A percentile compares a stretch with the other conserved stretches of the same genome.
phyloP scores from a whole-genome alignment of 2,329 filamentous ascomycete genomes.

The Talaromyces piceae region DNA sequence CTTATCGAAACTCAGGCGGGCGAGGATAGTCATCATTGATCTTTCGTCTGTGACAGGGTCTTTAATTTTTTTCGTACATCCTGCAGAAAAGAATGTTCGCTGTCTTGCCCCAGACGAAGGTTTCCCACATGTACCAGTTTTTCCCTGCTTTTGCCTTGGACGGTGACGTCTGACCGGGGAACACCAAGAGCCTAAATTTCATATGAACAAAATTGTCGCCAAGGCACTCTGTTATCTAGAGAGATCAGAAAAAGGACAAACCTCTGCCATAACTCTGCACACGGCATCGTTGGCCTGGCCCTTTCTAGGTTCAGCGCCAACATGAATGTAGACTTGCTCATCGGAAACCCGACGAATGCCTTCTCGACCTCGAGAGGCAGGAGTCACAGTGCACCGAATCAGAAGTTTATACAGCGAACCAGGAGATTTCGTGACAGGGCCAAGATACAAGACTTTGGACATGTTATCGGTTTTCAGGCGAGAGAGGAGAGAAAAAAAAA shows the following conservation, averaged over 20 bases:
- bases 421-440: neutral
- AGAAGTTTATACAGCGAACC: conserved; percentile 39
- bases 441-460: neutral
- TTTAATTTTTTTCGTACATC: conserved; percentile 9
- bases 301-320: conserved; percentile 57
- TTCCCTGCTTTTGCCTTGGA: conserved; percentile 55
- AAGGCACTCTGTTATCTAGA: neutral
- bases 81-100: conserved; percentile 24
- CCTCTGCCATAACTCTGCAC: conserved; percentile 54
- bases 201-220: neutral
- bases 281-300: conserved; percentile 65
- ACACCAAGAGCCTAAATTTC: conserved; percentile 48
- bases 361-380: conserved; percentile 54
- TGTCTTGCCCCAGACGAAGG: conserved; percentile 23
- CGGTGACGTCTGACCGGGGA: conserved; percentile 56
- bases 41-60: neutral
- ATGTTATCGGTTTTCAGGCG: neutral
- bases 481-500: no score
- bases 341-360: conserved; percentile 53
- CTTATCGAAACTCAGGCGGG: no score
- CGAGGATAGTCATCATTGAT: neutral
- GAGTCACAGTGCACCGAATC: conserved; percentile 60
- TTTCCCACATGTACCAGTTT: conserved; percentile 48
- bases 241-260: conserved; percentile 22
- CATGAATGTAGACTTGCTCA: conserved; percentile 55